These are phyloP conservation scores for Delitschia confertaspora DNA, from an alignment of 495 filamentous ascomycete genomes.

Conservation along the genomic window DNA sequence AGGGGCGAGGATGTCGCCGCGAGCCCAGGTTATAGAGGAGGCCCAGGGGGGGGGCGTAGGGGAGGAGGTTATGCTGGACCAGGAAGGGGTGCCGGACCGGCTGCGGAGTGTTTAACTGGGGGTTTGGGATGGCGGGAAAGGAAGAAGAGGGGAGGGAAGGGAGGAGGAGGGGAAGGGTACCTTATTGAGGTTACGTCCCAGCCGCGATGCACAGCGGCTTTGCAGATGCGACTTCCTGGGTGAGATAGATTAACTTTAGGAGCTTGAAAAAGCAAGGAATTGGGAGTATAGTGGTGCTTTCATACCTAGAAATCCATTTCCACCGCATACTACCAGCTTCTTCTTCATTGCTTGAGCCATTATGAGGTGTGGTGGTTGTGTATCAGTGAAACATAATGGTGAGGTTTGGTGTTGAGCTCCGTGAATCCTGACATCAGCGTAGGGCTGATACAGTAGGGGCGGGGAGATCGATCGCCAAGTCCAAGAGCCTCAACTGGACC, in stretches of 20 bases:
- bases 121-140: not conserved
- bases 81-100: conserved; percentile 80
- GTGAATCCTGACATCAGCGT: conserved; percentile 24
- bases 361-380: conserved; percentile 3
- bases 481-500: too few relatives aligned
- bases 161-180: conserved; percentile 37
- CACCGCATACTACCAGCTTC: conserved; percentile 80
- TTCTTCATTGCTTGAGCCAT: conserved; percentile 43
- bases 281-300: conserved; percentile 9
- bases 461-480: conserved; percentile 11
- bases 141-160: not conserved
- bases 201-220: conserved; percentile 66
- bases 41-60: conserved; percentile 69
- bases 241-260: not conserved
- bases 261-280: conserved; percentile 11
- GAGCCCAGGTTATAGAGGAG: conserved; percentile 71
- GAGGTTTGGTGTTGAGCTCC: conserved; percentile 1
- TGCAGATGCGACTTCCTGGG: conserved; percentile 78
- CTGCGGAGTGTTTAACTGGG: too few relatives aligned
- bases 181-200: conserved; percentile 88
- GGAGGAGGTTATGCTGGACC: conserved; percentile 70
- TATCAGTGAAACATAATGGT: not conserved
- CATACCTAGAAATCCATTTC: conserved; percentile 81
- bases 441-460: conserved; percentile 11
- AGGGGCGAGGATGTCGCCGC: conserved; percentile 77